A percentile compares a stretch with the other conserved stretches of the same genome.
Evolutionary conservation across 2,329 filamentous ascomycete genomes (phyloP).

Genomic region (Ceratocystis eucalypticola): DNA sequence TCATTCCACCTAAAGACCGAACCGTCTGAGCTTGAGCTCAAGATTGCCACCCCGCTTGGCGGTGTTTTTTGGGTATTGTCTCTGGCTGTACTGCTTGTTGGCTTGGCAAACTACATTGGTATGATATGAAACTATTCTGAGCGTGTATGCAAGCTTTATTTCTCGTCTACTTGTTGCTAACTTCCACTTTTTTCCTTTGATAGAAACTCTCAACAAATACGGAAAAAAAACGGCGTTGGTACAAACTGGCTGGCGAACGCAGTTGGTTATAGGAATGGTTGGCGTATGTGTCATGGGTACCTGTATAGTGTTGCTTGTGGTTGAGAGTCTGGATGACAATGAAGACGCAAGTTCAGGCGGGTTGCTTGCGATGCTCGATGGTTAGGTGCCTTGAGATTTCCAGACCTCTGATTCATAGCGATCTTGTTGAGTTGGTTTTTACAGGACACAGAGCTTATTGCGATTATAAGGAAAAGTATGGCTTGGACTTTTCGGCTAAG

Average conservation of each 20-base stretch:
- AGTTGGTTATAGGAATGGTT: slow-evolving; percentile 51
- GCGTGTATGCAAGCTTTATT: background rate
- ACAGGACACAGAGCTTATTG: background rate
- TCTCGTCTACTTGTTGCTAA: background rate
- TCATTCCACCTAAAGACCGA: slow-evolving; percentile 78
- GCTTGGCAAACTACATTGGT: slow-evolving; percentile 77
- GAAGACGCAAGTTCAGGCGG: background rate
- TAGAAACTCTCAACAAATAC: slow-evolving; percentile 64
- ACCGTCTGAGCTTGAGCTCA: slow-evolving; percentile 56
- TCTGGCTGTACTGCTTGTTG: slow-evolving; percentile 60
- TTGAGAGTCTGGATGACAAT: slow-evolving; percentile 28
- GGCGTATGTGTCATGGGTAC: slow-evolving; percentile 51
- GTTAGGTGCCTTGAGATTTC: background rate
- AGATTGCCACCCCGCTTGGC: slow-evolving; percentile 71
- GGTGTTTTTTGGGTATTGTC: slow-evolving; percentile 77
- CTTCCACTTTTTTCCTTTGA: slow-evolving; percentile 6
- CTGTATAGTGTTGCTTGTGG: slow-evolving; percentile 48
- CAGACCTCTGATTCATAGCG: background rate
- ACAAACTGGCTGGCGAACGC: slow-evolving; percentile 87
- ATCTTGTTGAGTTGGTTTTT: background rate
- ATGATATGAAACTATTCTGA: slow-evolving; percentile 25
- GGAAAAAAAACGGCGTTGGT: slow-evolving; percentile 67
- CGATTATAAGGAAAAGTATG: background rate
- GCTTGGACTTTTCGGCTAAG: background rate
- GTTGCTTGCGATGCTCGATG: slow-evolving; percentile 14